Base-by-base conservation (phyloP, 306 rosid genomes). In the Castanospermum australe region DNA sequence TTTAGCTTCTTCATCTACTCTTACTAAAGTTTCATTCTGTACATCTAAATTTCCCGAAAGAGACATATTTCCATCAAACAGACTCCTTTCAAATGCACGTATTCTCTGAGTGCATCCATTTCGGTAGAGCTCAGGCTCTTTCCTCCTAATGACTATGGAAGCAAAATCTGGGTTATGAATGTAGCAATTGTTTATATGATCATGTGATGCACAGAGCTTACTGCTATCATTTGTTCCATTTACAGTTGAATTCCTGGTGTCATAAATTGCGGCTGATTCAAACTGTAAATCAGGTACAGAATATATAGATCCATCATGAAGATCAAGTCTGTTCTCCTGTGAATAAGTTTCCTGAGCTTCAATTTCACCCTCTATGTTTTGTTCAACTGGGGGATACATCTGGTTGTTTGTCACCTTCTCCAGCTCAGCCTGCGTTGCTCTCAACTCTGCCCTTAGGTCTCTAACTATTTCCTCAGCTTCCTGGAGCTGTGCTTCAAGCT, bases 401-500 rank as follows among this genome's bases (percentile, higher is more conserved):
- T 76, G 87, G 70, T 83, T 83, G 67, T 52, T 85, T 55, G 64
- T 82, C 54, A 80, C 84, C 84, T 72, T 87, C 86, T 92, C 96
- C 82, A 93, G 76, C 83, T 80, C 88, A 75, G 73, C 90, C 78
- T 86, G 92, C 28, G 85, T 88, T 84, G 82, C 92, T 75, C 91
- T 86, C 83, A 92, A 82, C 79, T 94, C 96, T 51, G 42, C 96
- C 77, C 98, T 89, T 18, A 93, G 90, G 75, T 93, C 92, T 71
- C 90, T 86, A 61, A 91, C 93, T 81, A 90, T 91, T 47, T 88
- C 93, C 92, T 88, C 97, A 5, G 97, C 98, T 88, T 91, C 93
- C 69, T 85, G 89, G 48, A 93, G 97, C 84, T 93, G 97, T 12
- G 96, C 96, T 89, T 93, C 97, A 50, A 93, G 97, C 75, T 87